Conservation (phyloP, 495 filamentous ascomycete species). For the Chaetomium tenue region DNA sequence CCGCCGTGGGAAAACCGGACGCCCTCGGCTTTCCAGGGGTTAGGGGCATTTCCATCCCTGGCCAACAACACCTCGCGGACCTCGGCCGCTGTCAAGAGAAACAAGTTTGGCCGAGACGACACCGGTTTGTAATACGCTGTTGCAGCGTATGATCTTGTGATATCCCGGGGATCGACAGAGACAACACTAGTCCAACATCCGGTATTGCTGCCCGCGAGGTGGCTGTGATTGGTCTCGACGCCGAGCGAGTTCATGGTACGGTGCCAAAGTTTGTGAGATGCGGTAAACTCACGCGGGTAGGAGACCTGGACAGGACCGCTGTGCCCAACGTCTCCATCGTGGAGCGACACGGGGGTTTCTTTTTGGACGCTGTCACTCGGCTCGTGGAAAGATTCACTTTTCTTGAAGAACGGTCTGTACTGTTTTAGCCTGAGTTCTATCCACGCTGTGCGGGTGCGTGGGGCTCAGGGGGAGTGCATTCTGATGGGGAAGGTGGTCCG, state of each 20-base stretch:
- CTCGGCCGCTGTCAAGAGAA: conserved; percentile 42
- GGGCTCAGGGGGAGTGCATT: too few relatives aligned
- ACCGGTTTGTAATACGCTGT: conserved; percentile 42
- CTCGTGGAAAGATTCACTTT: conserved; percentile 48
- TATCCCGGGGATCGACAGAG: conserved; percentile 38
- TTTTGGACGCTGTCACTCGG: conserved; percentile 32
- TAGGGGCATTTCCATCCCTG: background rate
- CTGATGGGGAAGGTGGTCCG: background rate
- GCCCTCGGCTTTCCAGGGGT: conserved; percentile 42
- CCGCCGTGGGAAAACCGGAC: conserved; percentile 44
- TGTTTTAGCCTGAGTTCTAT: background rate
- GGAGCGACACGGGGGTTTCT: conserved; percentile 20
- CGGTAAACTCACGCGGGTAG: conserved; percentile 44
- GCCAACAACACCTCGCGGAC: conserved; percentile 41
- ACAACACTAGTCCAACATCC: conserved; percentile 49
- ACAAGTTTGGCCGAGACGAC: conserved; percentile 42
- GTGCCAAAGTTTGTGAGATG: conserved; percentile 51
- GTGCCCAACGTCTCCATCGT: conserved; percentile 36
- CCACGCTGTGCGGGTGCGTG: too few relatives aligned
- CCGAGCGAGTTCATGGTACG: conserved; percentile 44
- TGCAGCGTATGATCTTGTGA: conserved; percentile 50
- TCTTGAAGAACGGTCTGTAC: conserved; percentile 49
- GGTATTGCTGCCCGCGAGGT: conserved; percentile 44
- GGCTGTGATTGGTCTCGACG: conserved; percentile 40
- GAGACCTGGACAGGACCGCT: conserved; percentile 47